phyloP scores from a whole-genome alignment of 2,329 filamentous ascomycete genomes.

The Clonostachys rosea region DNA sequence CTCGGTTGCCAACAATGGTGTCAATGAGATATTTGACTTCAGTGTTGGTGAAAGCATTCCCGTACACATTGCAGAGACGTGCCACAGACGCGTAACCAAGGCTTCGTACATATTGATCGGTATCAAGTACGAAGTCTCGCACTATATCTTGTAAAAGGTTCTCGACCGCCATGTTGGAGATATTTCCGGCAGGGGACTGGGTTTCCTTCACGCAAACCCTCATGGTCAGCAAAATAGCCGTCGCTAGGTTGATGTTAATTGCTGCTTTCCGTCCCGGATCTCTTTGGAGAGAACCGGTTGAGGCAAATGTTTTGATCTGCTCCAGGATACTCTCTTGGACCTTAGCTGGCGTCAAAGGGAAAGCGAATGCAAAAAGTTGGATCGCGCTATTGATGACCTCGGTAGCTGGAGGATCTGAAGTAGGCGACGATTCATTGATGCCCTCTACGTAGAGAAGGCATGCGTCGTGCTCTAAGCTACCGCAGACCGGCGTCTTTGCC shows the following conservation, averaged over 20 bases:
- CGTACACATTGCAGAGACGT: constrained; percentile 76
- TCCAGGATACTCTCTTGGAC: constrained; percentile 96
- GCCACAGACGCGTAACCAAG: constrained; percentile 84
- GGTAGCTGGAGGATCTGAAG: constrained; percentile 77
- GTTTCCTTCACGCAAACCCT: constrained; percentile 84
- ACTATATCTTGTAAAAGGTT: constrained; percentile 76
- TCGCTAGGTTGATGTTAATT: constrained; percentile 84
- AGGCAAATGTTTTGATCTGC: constrained; percentile 86
- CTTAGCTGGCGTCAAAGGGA: constrained; percentile 83
- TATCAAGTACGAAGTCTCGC: constrained; percentile 70
- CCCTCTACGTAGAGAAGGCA: constrained; percentile 67
- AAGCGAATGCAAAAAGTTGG: constrained; percentile 83
- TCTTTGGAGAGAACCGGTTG: constrained; percentile 72
- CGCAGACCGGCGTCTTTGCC: constrained; percentile 68
- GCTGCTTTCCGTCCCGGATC: constrained; percentile 87
- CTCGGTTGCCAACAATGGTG: constrained; percentile 88
- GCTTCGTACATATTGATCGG: constrained; percentile 80
- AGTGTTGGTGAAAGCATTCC: constrained; percentile 81
- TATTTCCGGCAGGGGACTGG: constrained; percentile 63
- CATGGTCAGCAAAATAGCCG: constrained; percentile 73
- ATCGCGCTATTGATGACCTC: constrained; percentile 95
- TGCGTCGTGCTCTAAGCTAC: constrained; percentile 85
- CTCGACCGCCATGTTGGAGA: constrained; percentile 73
- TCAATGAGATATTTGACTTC: constrained; percentile 92
- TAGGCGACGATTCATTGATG: constrained; percentile 33